Conservation (phyloP, 345 rosid species). For the Heritiera fomes region DNA sequence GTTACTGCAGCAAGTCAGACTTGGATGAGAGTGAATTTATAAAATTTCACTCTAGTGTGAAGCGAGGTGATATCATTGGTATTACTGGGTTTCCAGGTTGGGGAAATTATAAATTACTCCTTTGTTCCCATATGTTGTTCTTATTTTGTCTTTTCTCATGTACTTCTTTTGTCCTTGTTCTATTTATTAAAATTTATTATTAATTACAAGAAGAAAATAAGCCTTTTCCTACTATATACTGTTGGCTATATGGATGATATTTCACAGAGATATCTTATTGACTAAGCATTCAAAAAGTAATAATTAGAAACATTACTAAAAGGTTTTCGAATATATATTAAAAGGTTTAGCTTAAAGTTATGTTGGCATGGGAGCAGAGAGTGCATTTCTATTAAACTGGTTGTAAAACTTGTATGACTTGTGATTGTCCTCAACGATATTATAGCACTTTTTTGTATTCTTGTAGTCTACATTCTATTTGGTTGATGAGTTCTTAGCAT, state of each 20-base stretch:
- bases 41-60: slow-evolving; percentile 61
- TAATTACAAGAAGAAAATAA: neutral
- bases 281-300: neutral
- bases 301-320: neutral
- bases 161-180: neutral
- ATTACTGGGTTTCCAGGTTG: slow-evolving; percentile 93
- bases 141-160: neutral
- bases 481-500: neutral
- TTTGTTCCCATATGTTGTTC: neutral
- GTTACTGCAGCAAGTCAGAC: slow-evolving; percentile 66
- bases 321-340: neutral
- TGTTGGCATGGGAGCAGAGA: neutral
- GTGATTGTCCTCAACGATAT: neutral
- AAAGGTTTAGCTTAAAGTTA: neutral
- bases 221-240: neutral
- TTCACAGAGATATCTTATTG: neutral
- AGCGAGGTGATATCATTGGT: slow-evolving; percentile 97
- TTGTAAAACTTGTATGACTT: neutral
- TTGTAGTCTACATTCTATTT: neutral
- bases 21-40: slow-evolving; percentile 72
- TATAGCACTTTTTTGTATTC: neutral
- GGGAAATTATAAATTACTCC: slow-evolving; percentile 5
- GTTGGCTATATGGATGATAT: neutral
- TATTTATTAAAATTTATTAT: neutral
- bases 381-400: neutral